phyloP scores from a whole-genome alignment of 176 grass and related monocot genomes.

The barley (Hordeum vulgare) region DNA sequence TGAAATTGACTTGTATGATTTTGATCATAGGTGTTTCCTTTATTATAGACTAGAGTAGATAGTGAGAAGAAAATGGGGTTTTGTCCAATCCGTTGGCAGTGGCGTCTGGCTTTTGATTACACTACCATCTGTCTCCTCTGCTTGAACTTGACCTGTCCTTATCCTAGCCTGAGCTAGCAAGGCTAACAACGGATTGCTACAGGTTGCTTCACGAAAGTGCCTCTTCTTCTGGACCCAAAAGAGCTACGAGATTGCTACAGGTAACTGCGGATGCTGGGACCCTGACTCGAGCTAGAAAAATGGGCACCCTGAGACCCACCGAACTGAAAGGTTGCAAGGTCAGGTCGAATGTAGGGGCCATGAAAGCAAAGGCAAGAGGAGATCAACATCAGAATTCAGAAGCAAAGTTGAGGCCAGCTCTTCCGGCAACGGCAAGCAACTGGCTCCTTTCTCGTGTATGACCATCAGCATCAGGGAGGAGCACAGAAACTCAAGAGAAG shows the following conservation, averaged over 20 bases:
- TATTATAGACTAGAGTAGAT: background rate
- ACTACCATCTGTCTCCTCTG: background rate
- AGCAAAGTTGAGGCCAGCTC: background rate
- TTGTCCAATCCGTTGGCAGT: background rate
- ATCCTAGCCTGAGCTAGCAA: background rate
- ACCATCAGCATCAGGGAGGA: background rate
- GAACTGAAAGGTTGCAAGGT: background rate
- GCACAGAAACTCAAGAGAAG: background rate
- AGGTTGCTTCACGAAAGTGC: background rate
- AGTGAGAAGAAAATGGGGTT: background rate
- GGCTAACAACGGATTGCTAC: background rate
- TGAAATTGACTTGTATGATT: background rate
- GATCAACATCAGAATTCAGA: background rate
- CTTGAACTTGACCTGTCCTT: background rate
- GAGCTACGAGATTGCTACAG: background rate
- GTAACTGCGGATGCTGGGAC: background rate
- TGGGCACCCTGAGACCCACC: background rate
- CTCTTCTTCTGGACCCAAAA: background rate
- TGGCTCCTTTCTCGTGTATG: background rate
- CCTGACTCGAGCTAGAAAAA: background rate
- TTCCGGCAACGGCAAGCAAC: constrained; percentile 19
- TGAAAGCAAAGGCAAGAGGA: constrained; percentile 8
- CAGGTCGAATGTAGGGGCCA: background rate
- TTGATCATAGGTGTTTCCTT: background rate
- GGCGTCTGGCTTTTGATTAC: background rate